Conservation (phyloP, 306 rosid genomes). For the Vachellia pachyceras region DNA sequence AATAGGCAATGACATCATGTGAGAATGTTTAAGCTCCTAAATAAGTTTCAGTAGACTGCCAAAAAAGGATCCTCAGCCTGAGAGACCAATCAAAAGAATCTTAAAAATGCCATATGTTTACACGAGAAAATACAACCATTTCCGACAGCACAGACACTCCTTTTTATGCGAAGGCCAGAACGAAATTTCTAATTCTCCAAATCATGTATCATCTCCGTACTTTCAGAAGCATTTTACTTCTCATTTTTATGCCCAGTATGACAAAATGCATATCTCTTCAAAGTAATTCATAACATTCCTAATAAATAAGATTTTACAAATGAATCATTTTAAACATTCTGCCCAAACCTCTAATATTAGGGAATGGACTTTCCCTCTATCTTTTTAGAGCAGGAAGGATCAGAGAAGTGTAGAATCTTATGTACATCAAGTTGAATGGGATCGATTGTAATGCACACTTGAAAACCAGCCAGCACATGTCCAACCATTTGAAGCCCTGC, state of each 20-base stretch:
- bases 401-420: constrained; percentile 24
- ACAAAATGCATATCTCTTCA: neutral
- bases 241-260: constrained; percentile 6
- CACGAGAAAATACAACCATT: neutral
- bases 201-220: neutral
- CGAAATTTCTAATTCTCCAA: neutral
- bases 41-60: neutral
- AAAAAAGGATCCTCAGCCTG: neutral
- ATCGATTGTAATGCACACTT: constrained; percentile 35
- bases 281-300: constrained; percentile 5
- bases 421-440: constrained; percentile 18
- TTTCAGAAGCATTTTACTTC: neutral
- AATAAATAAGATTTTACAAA: constrained; percentile 24
- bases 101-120: neutral
- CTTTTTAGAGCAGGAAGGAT: constrained; percentile 18
- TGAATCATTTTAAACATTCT: neutral
- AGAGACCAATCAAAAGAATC: neutral
- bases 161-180: neutral
- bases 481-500: constrained; percentile 40
- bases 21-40: neutral
- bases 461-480: constrained; percentile 31
- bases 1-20: neutral
- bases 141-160: neutral
- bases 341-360: constrained; percentile 27
- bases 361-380: constrained; percentile 22